A percentile compares a stretch with the other conserved stretches of the same genome.
phyloP scores from a whole-genome alignment of 192 early-diverging fungal species.

The Mortierella hygrophila region DNA sequence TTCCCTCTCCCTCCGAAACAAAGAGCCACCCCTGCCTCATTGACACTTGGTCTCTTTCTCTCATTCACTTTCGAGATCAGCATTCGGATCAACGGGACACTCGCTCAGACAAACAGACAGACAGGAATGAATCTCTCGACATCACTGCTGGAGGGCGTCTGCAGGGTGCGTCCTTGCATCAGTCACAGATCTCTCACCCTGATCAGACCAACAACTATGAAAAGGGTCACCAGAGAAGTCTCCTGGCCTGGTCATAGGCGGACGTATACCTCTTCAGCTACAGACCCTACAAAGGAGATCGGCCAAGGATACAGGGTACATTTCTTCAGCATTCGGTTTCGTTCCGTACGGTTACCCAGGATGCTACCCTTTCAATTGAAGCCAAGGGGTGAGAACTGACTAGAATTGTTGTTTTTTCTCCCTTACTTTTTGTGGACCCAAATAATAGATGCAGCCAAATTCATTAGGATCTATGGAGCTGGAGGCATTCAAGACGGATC shows the following conservation, averaged over 20 bases:
- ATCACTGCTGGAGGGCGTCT: not conserved
- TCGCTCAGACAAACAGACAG: not conserved
- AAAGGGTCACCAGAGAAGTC: not conserved
- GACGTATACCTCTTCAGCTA: not conserved
- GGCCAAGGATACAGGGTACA: conserved; percentile 35
- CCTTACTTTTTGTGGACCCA: not conserved
- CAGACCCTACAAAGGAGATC: conserved; percentile 2
- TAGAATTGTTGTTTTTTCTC: no score
- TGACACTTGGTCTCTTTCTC: not conserved
- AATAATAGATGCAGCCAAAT: conserved; percentile 26
- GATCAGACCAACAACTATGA: not conserved
- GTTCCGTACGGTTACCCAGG: not conserved
- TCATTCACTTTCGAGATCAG: not conserved
- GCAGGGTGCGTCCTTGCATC: not conserved
- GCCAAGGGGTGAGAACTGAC: not conserved
- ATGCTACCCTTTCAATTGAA: not conserved
- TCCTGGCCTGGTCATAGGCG: not conserved
- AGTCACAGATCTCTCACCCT: not conserved
- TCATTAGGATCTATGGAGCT: conserved; percentile 64
- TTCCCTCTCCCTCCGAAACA: not conserved
- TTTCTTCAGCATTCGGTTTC: no score
- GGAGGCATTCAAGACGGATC: conserved; percentile 77
- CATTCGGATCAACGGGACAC: no score
- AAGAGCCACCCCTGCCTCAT: not conserved
- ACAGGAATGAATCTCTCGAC: conserved; percentile 8